Conservation (phyloP, 352 stramenopile species). For the Phytophthora vignae region DNA sequence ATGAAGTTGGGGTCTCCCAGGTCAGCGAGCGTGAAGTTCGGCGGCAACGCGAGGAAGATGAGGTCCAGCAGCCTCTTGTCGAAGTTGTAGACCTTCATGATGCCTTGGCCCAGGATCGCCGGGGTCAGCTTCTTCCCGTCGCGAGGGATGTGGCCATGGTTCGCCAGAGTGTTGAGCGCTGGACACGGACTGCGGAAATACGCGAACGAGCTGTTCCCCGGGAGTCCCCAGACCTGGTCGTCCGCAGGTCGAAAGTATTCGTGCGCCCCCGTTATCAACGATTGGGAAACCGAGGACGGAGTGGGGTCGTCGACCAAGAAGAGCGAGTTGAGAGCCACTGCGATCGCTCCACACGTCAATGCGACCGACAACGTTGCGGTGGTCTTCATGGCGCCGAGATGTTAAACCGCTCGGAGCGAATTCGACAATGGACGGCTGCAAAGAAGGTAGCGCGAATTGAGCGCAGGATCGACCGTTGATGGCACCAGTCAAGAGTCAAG, state of each 20-base stretch:
- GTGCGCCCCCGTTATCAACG: slow-evolving; percentile 32
- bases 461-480: neutral
- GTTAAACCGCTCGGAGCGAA: slow-evolving; percentile 22
- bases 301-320: slow-evolving; percentile 14
- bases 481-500: neutral
- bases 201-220: slow-evolving; percentile 35
- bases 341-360: slow-evolving; percentile 22
- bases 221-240: slow-evolving; percentile 51
- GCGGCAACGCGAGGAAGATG: slow-evolving; percentile 25
- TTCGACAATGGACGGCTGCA: slow-evolving; percentile 14
- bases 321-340: slow-evolving; percentile 26
- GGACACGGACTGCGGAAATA: slow-evolving; percentile 53
- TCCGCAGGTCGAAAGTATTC: slow-evolving; percentile 54
- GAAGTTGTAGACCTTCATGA: slow-evolving; percentile 63
- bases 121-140: slow-evolving; percentile 44
- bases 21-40: slow-evolving; percentile 50
- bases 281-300: neutral
- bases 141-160: slow-evolving; percentile 58
- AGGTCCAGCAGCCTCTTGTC: slow-evolving; percentile 36
- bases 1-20: slow-evolving; percentile 67
- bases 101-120: slow-evolving; percentile 43
- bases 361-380: slow-evolving; percentile 13
- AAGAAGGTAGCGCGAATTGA: neutral
- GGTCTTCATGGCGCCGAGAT: slow-evolving; percentile 3
- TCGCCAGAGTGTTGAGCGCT: slow-evolving; percentile 54